Evolutionary conservation across 805 yeast species (phyloP), one percentile per base, ranked within the genome.

Genomic region (Barnettozyma populi): DNA sequence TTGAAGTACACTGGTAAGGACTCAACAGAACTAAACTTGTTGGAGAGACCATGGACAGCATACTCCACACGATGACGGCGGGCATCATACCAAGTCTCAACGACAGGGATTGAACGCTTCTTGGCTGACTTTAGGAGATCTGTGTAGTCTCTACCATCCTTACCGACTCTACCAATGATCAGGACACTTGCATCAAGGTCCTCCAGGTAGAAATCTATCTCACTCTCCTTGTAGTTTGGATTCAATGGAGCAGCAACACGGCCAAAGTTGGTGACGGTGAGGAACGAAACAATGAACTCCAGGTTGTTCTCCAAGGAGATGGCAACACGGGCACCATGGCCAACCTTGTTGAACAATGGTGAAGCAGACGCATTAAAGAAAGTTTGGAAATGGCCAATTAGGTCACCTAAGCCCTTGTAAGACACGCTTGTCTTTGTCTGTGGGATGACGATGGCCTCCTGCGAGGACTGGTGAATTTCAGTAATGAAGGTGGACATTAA

Each of bases 221-320:
- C 90, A 31, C 65, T 55, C 55, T 77, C 74, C 57, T 75, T 80
- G 62, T 81, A 82, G 46, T 73, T 72, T 14, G 87, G 76, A 57
- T 84, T 84, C 60, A 84, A 67, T 13, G 90, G 90, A 2, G 88
- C 86, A 19, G 84, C 85, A 40, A 83, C 69, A 54, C 76, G 69
- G 1, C 79, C 75, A 25, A 78, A 72, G 52, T 76, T 73, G 2
- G 86, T 76, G 23, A 75, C 68, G 2, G 81, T 83, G 20, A 84
- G 62, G 58, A 81, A 84, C 2, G 77, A 66, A 9, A 74, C 72
- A 1, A 76, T 72, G 45, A 81, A 75, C 55, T 84, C 90, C 21
- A 84, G 58, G 4, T 78, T 66, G 60, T 84, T 84, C 25, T 82
- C 80, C 49, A 84, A 64, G 1, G 86, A 71, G 20, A 83, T 80